Evolutionary conservation across 179 eudicot genomes (phyloP), one percentile per base, ranked within the genome.

Genomic region (Patellifolia procumbens): DNA sequence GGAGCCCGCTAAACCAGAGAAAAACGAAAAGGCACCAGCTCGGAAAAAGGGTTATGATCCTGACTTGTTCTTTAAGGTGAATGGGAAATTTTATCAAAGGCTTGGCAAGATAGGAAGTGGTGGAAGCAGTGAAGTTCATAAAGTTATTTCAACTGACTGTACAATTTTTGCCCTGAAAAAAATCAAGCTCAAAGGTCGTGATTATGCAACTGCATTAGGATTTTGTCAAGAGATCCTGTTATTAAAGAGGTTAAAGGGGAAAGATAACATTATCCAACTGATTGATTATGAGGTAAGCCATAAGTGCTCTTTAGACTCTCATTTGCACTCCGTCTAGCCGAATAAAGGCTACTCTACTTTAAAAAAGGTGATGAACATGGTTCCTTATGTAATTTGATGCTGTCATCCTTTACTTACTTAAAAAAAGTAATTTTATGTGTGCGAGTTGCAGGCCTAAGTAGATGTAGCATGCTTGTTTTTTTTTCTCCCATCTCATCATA

Each of bases 91-190:
- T 68, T 95, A 95, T 77, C 99, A 95, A 72, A 91, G 97, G 83
- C 98, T 95, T 81, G 99, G 99, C 67, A 95, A 95, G 91, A 93
- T 95, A 81, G 98, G 99, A 58, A 90, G 91, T 75, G 99, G 99
- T 60, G 99, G 99, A 74, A 95, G 99, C 81, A 95, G 99, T 82
- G 99, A 95, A 80, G 99, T 95, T 75, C 94, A 95, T 84, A 95
- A 95, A 82, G 99, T 95, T 66, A 95, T 95, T 80, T 89, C 99
- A 73, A 83, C 95, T 58, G 99, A 95, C 75, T 93, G 98, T 75
- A 85, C 78, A 43, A 95, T 95, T 46, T 93, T 87, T 84, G 99
- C 99, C 83, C 74, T 95, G 86, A 95, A 95, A 81, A 91, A 87
- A 83, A 95, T 95, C 79, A 95, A 90, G 85, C 99, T 95, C 56